Evolutionary conservation across 2,329 filamentous ascomycete genomes (phyloP).

Genomic region (Anthostomella pinea): DNA sequence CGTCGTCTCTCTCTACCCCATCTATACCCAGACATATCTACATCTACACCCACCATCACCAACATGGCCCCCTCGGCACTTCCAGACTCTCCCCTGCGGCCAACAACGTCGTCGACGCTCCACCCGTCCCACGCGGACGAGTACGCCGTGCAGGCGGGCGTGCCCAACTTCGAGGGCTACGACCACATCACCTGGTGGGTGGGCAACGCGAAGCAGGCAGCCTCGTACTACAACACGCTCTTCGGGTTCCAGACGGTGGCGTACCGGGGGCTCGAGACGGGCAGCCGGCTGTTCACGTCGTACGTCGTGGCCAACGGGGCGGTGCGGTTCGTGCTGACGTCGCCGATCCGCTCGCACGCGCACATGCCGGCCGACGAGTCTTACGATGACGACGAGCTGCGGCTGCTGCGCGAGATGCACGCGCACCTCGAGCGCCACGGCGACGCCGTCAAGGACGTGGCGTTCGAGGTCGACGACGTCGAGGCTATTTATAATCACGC

Average conservation of each 20-base stretch:
- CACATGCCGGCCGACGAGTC: slow-evolving; percentile 57
- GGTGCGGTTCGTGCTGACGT: slow-evolving; percentile 81
- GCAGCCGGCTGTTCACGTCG: slow-evolving; percentile 74
- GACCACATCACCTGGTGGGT: slow-evolving; percentile 96
- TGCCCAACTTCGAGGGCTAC: slow-evolving; percentile 72
- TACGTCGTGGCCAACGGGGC: slow-evolving; percentile 77
- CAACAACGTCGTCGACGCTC: slow-evolving; percentile 38
- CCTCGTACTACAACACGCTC: slow-evolving; percentile 80
- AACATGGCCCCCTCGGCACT: slow-evolving; percentile 61
- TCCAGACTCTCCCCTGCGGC: slow-evolving; percentile 45
- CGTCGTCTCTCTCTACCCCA: neutral
- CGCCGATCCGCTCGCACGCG: slow-evolving; percentile 65
- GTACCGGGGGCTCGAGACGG: slow-evolving; percentile 85
- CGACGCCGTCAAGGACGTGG: slow-evolving; percentile 92
- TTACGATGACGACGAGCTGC: slow-evolving; percentile 61
- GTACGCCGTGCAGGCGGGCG: slow-evolving; percentile 50
- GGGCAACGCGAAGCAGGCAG: slow-evolving; percentile 93
- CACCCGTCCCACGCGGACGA: slow-evolving; percentile 47
- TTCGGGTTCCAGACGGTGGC: slow-evolving; percentile 84
- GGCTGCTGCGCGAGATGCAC: slow-evolving; percentile 71
- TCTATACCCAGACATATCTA: too few relatives aligned
- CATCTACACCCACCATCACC: too few relatives aligned
- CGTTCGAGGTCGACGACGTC: slow-evolving; percentile 91
- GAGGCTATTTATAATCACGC: slow-evolving; percentile 75
- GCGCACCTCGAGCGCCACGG: slow-evolving; percentile 82